Percentiles rank a stretch among this genome's conserved stretches.
Evolutionary conservation across 148 eudicot species (phyloP).

Genomic region (Rhododendron williamsianum): DNA sequence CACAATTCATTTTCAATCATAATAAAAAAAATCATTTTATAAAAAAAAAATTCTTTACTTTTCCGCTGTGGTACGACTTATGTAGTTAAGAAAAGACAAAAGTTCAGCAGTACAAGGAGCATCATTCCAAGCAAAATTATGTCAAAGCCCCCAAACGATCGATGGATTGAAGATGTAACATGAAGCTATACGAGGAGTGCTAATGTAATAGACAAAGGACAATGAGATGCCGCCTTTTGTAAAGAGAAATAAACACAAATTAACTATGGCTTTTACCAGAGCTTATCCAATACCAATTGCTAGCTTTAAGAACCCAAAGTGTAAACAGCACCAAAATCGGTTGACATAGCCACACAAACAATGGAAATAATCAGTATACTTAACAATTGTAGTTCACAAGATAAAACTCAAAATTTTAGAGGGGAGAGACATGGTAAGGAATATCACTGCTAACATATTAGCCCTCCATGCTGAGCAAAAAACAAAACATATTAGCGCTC

Average conservation of each 20-base stretch:
- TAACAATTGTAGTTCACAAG: background rate
- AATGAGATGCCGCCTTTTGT: background rate
- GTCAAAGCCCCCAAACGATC: background rate
- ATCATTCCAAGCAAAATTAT: background rate
- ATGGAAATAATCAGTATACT: background rate
- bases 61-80: no score
- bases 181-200: background rate
- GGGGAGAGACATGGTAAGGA: background rate
- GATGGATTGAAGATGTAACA: background rate
- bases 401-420: background rate
- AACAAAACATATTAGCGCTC: background rate
- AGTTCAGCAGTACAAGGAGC: background rate
- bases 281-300: background rate
- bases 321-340: background rate
- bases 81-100: background rate
- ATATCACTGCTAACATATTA: constrained; percentile 11
- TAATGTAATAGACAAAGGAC: background rate
- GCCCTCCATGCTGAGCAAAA: background rate
- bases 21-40: no score
- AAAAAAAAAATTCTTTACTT: no score
- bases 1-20: no score
- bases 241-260: background rate
- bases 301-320: background rate
- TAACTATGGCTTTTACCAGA: background rate
- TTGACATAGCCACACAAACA: background rate